Conservation (phyloP, 2,329 filamentous ascomycete genomes). For the Diaporthe humulicola region DNA sequence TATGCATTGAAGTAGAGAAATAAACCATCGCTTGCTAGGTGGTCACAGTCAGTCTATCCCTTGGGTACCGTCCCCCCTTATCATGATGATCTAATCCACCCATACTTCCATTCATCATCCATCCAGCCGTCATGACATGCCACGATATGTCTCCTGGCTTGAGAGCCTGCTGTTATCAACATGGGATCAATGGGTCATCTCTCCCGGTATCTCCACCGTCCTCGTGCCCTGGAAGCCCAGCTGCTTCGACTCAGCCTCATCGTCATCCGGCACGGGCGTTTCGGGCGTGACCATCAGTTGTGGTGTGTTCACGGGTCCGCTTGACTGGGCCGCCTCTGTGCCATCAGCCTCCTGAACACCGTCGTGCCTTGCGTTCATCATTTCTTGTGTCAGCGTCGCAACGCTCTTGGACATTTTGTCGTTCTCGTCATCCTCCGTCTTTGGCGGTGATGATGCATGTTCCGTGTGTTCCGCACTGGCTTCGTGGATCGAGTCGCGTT, state of each 20-base stretch:
- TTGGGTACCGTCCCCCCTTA: neutral
- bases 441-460: slow-evolving; percentile 40
- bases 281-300: slow-evolving; percentile 64
- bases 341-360: slow-evolving; percentile 49
- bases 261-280: slow-evolving; percentile 57
- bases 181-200: slow-evolving; percentile 49
- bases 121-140: neutral
- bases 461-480: slow-evolving; percentile 56
- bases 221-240: slow-evolving; percentile 53
- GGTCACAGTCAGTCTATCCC: slow-evolving; percentile 30
- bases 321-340: slow-evolving; percentile 35
- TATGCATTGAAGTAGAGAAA: slow-evolving; percentile 15
- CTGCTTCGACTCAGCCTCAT: slow-evolving; percentile 56
- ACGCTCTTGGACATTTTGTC: slow-evolving; percentile 41
- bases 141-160: neutral
- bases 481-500: slow-evolving; percentile 43
- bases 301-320: slow-evolving; percentile 50
- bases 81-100: slow-evolving; percentile 13
- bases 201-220: slow-evolving; percentile 51
- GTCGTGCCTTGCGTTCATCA: slow-evolving; percentile 39
- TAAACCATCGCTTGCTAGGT: slow-evolving; percentile 22
- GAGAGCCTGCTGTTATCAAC: neutral
- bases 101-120: neutral
- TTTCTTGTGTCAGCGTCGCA: slow-evolving; percentile 32
- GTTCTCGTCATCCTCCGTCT: slow-evolving; percentile 25